A percentile compares a stretch with the other conserved stretches of the same genome.
These are phyloP conservation scores for Kazachstania psychrophila DNA, from an alignment of 805 yeast species.

Conservation along the genomic window DNA sequence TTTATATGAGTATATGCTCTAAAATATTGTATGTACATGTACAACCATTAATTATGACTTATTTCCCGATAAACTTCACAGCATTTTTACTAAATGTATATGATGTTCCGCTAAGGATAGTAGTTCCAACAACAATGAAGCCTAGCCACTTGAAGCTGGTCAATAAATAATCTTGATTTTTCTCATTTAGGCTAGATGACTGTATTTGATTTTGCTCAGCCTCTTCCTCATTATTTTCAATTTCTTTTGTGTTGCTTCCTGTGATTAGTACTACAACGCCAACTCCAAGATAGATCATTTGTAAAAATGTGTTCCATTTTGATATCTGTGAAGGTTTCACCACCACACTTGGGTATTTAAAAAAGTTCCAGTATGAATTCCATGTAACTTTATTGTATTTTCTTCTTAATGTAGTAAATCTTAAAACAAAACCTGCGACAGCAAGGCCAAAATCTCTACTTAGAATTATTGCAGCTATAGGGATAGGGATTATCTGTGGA, in stretches of 20 bases:
- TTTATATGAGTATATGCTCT: too few species aligned
- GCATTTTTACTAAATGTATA: slow-evolving; percentile 66
- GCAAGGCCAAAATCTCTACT: slow-evolving; percentile 78
- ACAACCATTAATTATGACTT: too few species aligned
- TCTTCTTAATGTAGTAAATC: slow-evolving; percentile 47
- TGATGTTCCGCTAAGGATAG: slow-evolving; percentile 67
- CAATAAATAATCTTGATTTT: background rate
- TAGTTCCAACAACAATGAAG: slow-evolving; percentile 56
- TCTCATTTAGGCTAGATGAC: slow-evolving; percentile 6
- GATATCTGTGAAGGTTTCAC: slow-evolving; percentile 83
- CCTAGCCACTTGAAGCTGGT: slow-evolving; percentile 32
- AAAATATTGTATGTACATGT: too few species aligned
- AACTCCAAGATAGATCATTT: slow-evolving; percentile 76
- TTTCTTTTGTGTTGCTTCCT: slow-evolving; percentile 5
- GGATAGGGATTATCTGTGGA: slow-evolving; percentile 60
- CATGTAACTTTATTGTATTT: slow-evolving; percentile 37
- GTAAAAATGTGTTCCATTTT: slow-evolving; percentile 82
- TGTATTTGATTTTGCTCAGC: slow-evolving; percentile 7
- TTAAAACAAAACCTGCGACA: slow-evolving; percentile 56
- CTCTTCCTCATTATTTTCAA: slow-evolving; percentile 1
- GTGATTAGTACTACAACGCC: slow-evolving; percentile 37
- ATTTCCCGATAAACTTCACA: slow-evolving; percentile 26
- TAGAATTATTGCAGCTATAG: slow-evolving; percentile 57
- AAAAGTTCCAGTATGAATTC: slow-evolving; percentile 62
- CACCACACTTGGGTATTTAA: slow-evolving; percentile 66